Evolutionary conservation across 139 green algal species (phyloP), one percentile per base, ranked within the genome.

Genomic region (Picochlorum sp.): DNA sequence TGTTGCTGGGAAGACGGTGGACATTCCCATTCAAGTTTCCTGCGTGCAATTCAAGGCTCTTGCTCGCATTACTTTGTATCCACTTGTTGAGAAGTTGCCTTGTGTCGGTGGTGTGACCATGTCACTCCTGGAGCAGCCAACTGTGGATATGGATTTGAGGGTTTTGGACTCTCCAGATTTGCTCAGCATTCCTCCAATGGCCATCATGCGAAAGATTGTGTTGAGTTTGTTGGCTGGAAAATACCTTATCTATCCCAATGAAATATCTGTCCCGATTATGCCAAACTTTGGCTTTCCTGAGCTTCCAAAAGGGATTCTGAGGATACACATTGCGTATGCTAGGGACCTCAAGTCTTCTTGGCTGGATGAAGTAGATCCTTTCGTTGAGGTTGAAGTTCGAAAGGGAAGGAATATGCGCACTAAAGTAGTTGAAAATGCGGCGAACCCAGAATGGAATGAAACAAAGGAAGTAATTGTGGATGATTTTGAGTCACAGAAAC

Each of bases 51-150:
- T 82, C 55, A 72, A 80, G 45, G 71, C 75, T 3, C 18, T 77
- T 24, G 45, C 73, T 3, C 76, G 85, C 54, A 77, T 90, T 57
- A 80, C 81, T 4, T 57, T 92, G 9, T 77, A 76, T 38, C 77
- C 80, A 14, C 73, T 92, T 67, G 79, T 91, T 26, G 86, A 92
- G 61, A 82, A 73, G 24, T 76, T 92, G 23, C 85, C 85, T 30
- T 90, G 82, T 70, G 50, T 90, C n/a, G 85, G 85, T 24, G 83
- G 80, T 15, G 73, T 85, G 28, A 76, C 73, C 6, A 57, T 92
- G 10, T 79, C 51, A 18, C 72, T 92, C 61, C 69, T 90, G 8
- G 66, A 81, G 45, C 50, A 47, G 23, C 69, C 69, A 23, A 58
- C 37, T n/a, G 23, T 76, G 16, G 34, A 76, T 49, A 62, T 66